Evolutionary conservation across 257 asterid genomes (phyloP).

Genomic region (Solanum rostratum): DNA sequence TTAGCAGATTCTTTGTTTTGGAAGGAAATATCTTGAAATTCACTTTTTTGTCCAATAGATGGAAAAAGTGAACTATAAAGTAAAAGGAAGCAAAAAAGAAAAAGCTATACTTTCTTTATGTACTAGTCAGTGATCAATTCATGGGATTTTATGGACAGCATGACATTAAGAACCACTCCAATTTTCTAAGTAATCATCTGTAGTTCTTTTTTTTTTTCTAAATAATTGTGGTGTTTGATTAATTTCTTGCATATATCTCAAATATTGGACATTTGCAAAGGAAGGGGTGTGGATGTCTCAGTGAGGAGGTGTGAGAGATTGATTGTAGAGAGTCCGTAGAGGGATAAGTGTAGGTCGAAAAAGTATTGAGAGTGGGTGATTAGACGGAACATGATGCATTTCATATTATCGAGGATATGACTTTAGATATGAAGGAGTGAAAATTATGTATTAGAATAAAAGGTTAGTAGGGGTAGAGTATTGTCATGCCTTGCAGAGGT

Average conservation of each 20-base stretch:
- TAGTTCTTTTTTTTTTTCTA: neutral
- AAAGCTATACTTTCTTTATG: neutral
- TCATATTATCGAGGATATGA: too few relatives aligned
- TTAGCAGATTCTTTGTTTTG: neutral
- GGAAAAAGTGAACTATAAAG: neutral
- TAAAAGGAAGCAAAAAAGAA: neutral
- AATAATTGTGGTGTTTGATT: neutral
- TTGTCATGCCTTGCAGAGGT: too few relatives aligned
- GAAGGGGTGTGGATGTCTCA: too few relatives aligned
- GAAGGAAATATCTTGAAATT: neutral
- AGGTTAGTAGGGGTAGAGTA: too few relatives aligned
- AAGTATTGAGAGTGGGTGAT: too few relatives aligned
- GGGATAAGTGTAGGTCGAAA: too few relatives aligned
- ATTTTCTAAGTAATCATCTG: neutral
- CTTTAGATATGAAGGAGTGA: too few relatives aligned
- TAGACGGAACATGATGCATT: too few relatives aligned
- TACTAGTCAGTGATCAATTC: neutral
- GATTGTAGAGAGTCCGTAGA: too few relatives aligned
- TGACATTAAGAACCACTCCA: neutral
- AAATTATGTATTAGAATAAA: too few relatives aligned
- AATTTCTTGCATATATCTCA: neutral
- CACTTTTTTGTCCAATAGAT: neutral
- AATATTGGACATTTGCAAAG: too few relatives aligned
- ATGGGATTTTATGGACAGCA: neutral
- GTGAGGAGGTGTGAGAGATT: too few relatives aligned